Conservation (phyloP, 371 early-diverging fungal species). For the Lichtheimia corymbifera region DNA sequence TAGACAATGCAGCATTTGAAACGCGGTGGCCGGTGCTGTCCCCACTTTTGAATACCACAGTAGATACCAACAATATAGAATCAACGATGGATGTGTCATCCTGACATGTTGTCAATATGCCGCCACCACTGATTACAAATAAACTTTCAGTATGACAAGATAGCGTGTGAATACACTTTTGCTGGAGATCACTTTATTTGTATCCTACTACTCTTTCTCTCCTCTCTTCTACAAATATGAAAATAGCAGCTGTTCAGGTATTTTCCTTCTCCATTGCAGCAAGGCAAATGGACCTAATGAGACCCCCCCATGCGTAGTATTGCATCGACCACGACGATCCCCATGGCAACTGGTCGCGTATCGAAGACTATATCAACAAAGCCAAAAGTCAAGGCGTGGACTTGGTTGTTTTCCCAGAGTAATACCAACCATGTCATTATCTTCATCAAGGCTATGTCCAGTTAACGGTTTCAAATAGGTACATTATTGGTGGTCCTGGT, state of each 20-base stretch:
- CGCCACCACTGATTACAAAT: too few relatives aligned
- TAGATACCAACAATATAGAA: not conserved
- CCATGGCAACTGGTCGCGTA: conserved; percentile 14
- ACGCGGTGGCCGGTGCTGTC: conserved; percentile 5
- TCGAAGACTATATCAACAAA: conserved; percentile 3
- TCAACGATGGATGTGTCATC: not conserved
- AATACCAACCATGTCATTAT: not conserved
- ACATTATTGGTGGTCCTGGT: conserved; percentile 20
- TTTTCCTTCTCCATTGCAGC: too few relatives aligned
- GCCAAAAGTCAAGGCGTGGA: conserved; percentile 13
- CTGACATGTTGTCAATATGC: not conserved
- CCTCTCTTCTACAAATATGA: not conserved
- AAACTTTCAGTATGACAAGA: too few relatives aligned
- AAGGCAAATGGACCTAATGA: too few relatives aligned
- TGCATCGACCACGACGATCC: conserved; percentile 9
- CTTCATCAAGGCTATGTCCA: not conserved
- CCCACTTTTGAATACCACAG: not conserved
- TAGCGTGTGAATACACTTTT: too few relatives aligned
- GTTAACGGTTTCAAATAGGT: conserved; percentile 1
- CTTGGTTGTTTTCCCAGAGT: conserved; percentile 23
- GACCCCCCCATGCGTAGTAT: conserved; percentile 17
- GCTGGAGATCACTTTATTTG: too few relatives aligned
- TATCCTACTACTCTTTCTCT: not conserved
- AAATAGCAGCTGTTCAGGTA: conserved; percentile 13
- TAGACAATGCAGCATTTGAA: conserved; percentile 4